phyloP scores from a whole-genome alignment of 2,329 filamentous ascomycete genomes.

The Colletotrichum filicis region DNA sequence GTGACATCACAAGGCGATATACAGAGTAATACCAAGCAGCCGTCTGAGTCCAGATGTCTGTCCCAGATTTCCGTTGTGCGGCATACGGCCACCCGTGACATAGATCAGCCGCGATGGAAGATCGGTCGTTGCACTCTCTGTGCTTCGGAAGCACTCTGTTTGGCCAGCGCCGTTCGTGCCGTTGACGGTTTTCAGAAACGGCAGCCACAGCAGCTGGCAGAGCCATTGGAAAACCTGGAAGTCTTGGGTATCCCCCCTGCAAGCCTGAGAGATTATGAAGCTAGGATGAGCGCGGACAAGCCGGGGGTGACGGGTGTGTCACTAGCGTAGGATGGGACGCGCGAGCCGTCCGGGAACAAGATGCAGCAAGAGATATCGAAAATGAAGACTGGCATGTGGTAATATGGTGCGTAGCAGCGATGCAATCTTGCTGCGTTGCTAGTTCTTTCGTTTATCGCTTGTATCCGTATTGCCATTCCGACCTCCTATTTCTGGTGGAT shows the following conservation, averaged over 20 bases:
- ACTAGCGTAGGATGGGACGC: neutral
- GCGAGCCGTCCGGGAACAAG: neutral
- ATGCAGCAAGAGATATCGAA: slow-evolving; percentile 26
- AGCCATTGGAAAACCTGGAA: slow-evolving; percentile 18
- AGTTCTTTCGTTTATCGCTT: neutral
- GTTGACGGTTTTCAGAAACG: slow-evolving; percentile 23
- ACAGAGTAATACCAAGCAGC: neutral
- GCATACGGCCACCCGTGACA: neutral
- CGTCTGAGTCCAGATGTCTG: slow-evolving; percentile 14
- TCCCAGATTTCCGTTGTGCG: neutral
- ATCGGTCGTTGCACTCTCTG: neutral
- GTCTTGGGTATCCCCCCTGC: slow-evolving; percentile 21
- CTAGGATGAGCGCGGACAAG: slow-evolving; percentile 26
- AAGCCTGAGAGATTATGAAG: slow-evolving; percentile 23
- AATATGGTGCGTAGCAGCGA: slow-evolving; percentile 7
- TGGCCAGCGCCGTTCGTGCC: slow-evolving; percentile 26
- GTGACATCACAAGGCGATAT: neutral
- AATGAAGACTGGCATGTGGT: slow-evolving; percentile 29
- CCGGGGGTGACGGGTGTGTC: slow-evolving; percentile 10
- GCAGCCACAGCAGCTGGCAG: slow-evolving; percentile 20
- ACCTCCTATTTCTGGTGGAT: slow-evolving; percentile 9
- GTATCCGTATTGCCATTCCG: slow-evolving; percentile 18
- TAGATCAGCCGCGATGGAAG: neutral
- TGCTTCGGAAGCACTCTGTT: slow-evolving; percentile 5
- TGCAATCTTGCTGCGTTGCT: slow-evolving; percentile 5